Evolutionary conservation across 2,329 filamentous ascomycete genomes (phyloP).

Genomic region (Diplocarpon mali): DNA sequence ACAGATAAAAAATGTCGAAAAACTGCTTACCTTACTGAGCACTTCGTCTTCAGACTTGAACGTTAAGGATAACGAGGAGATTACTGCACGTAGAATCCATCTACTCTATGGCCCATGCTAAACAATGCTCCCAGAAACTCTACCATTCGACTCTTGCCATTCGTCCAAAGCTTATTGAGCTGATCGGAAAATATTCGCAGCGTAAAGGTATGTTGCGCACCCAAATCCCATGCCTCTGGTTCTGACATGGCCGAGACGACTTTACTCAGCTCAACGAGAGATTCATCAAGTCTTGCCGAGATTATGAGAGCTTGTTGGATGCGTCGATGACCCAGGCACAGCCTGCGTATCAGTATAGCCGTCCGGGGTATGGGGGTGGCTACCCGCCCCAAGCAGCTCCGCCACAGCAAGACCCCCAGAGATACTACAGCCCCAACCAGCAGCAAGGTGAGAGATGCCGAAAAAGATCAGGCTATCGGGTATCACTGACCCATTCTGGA

Average conservation of each 20-base stretch:
- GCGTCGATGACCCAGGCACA: slow-evolving; percentile 94
- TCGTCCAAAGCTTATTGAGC: slow-evolving; percentile 88
- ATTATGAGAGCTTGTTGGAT: slow-evolving; percentile 93
- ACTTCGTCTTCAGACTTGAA: slow-evolving; percentile 70
- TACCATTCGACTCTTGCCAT: slow-evolving; percentile 94
- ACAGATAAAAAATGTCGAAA: slow-evolving; percentile 68
- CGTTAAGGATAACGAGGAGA: slow-evolving; percentile 93
- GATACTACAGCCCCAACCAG: slow-evolving; percentile 57
- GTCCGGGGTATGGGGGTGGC: slow-evolving; percentile 28
- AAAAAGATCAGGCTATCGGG: not conserved
- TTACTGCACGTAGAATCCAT: slow-evolving; percentile 49
- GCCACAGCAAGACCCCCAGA: slow-evolving; percentile 47
- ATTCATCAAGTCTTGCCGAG: slow-evolving; percentile 95
- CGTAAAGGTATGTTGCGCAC: slow-evolving; percentile 65
- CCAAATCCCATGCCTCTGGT: not conserved
- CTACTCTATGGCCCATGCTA: slow-evolving; percentile 22
- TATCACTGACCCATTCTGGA: not conserved
- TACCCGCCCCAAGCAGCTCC: slow-evolving; percentile 28
- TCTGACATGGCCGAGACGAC: slow-evolving; percentile 55
- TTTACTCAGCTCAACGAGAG: slow-evolving; percentile 98
- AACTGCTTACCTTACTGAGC: slow-evolving; percentile 79
- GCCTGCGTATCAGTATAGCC: slow-evolving; percentile 63
- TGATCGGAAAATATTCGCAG: slow-evolving; percentile 98
- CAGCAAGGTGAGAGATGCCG: slow-evolving; percentile 20
- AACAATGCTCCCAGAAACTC: slow-evolving; percentile 43